Evolutionary conservation across 768 basidiomycete species (phyloP), one percentile per base, ranked within the genome.

Genomic region (Calocybe gangraenosa): DNA sequence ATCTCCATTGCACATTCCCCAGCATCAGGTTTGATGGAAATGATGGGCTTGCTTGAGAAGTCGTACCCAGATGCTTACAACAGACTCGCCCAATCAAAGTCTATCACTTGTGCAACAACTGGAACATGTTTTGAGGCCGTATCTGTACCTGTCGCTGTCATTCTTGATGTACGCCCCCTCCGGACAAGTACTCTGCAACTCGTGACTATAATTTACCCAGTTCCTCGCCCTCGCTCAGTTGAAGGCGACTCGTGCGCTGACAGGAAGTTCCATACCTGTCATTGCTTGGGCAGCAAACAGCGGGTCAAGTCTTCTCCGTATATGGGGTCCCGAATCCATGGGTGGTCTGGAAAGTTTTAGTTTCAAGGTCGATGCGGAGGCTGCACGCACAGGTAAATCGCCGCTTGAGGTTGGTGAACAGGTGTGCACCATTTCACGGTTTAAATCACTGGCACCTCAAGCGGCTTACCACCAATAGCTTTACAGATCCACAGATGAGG

Each of bases 311-410:
- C 15, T 51, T 2, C 35, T 59, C 22, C 52, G 54, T 10, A 15
- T 42, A 14, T 57, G 44, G 35, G 58, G 52, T 2, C 54, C 58
- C 1, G 52, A 57, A 34, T 49, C 51, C 6, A 25, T 54, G 3
- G 58, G 58, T 3, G 58, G 58, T 2, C 21, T 48, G 1, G 58
- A 54, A 3, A 46, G 57, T 37, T 23, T 52, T 22, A 40, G 44
- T 3, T 48, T 48, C 10, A 50, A 44, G 33, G 50, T 48, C 17
- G 44, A 50, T 11, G 47, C 38, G 14, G 52, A 53, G 23, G 58
- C 42, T 3, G 37, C 35, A 8, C 45, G 45, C 1, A 55, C 47
- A 0, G 49, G 50, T 17, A 40, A 44, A 22, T 19, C 37, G 17
- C 0, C 44, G 2, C 30, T 25, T 10, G 55, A 59, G 17, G 48